Evolutionary conservation across 2,329 filamentous ascomycete genomes (phyloP), one percentile per base, ranked within the genome.

Genomic region (Bimuria novae-zelandiae): DNA sequence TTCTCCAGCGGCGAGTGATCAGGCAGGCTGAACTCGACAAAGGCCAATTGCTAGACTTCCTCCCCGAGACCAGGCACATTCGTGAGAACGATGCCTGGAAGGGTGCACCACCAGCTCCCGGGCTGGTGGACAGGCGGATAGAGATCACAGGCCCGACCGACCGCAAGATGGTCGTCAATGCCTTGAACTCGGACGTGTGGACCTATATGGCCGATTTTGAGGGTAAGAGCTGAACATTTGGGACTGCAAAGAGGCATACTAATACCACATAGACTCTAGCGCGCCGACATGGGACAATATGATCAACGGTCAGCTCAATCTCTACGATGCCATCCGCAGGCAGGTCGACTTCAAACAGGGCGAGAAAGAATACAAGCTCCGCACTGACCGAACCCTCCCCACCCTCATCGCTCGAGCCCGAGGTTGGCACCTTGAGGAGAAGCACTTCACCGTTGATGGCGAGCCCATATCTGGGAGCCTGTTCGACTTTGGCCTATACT

Each of bases 161-260:
- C 77, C 85, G 94, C 64, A 99, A 97, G 84, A 99, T 99, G 94
- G 92, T 97, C 42, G 90, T 97, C 59, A 99, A 99, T 75, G 94
- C 94, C 8, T 73, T 97, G 73, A 99, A 97, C 77, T 88, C 93
- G 40, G 85, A 97, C 69, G 94, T 97, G 21, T 97, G 90, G 89
- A 97, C 93, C 51, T 99, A 97, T 71, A 99, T 99, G 94, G 94
- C 94, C 42, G 94, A 99, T 77, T 96, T 99, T 64, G 94, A 99
- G 79, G 93, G 92, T 94, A 76, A 68, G 83, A 33, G 19, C 22
- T 10, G 43, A 14, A 8, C 7, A 4, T 6, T 23, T 25, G 22
- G 11, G 8, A 12, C 4, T 12, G 7, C n/a, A 7, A 33, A 16
- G 11, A 12, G 7, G 8, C 7, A 16, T 22, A 25, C 57, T 68